A percentile compares a stretch with the other conserved stretches of the same genome.
Conservation (phyloP, 345 rosid genomes). For the Salix viminalis region DNA sequence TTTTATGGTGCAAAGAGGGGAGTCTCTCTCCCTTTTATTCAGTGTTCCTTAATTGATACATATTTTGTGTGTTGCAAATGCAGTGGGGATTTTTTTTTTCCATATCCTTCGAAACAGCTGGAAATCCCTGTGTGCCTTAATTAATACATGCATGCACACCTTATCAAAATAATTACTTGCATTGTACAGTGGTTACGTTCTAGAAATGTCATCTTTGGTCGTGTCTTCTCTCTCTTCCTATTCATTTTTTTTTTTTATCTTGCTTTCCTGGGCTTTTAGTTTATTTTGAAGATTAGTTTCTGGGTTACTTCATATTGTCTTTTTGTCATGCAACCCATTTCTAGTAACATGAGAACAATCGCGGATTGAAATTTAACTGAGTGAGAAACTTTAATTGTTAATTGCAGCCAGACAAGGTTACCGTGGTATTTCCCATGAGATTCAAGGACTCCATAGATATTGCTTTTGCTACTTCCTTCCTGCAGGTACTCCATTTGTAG, state of each 20-base stretch:
- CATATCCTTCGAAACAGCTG: neutral
- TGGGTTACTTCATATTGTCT: neutral
- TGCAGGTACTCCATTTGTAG: slow-evolving; percentile 54
- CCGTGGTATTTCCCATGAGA: slow-evolving; percentile 89
- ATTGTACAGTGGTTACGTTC: neutral
- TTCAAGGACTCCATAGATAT: slow-evolving; percentile 79
- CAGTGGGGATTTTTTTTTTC: neutral
- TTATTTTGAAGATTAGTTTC: neutral
- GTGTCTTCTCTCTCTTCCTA: neutral
- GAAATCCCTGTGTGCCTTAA: neutral
- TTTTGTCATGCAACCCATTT: neutral
- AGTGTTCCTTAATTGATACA: neutral
- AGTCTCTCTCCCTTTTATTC: neutral
- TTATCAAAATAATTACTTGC: neutral
- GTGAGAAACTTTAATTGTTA: slow-evolving; percentile 7
- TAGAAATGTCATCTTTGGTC: neutral
- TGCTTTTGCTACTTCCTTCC: slow-evolving; percentile 80
- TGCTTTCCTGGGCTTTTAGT: neutral
- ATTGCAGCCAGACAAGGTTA: slow-evolving; percentile 77
- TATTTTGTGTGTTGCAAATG: neutral
- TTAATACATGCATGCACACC: neutral
- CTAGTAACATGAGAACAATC: neutral
- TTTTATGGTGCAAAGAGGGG: neutral
- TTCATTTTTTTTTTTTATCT: neutral
- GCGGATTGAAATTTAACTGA: slow-evolving; percentile 2